Conservation (phyloP, 768 basidiomycete species). For the Suillus cothurnatus region DNA sequence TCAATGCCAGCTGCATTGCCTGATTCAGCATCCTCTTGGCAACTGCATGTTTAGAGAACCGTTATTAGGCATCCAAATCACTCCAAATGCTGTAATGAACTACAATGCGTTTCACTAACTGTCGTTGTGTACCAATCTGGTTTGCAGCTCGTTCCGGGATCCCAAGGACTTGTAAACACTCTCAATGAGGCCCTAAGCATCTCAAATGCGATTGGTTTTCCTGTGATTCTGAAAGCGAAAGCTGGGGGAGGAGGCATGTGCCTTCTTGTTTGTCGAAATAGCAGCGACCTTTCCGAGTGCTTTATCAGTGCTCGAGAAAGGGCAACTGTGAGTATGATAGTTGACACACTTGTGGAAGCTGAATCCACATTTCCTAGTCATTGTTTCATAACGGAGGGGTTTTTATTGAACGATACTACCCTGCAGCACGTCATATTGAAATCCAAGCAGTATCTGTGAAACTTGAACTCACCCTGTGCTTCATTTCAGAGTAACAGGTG, state of each 20-base stretch:
- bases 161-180: conserved; percentile 45
- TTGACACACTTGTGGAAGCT: background rate
- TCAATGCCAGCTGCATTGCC: conserved; percentile 9
- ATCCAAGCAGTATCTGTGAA: conserved; percentile 44
- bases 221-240: conserved; percentile 67
- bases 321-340: conserved; percentile 43
- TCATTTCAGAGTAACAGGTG: conserved; percentile 40
- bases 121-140: conserved; percentile 27
- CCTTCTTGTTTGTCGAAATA: conserved; percentile 52
- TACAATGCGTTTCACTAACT: conserved; percentile 27
- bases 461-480: background rate
- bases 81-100: background rate
- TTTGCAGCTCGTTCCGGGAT: conserved; percentile 59
- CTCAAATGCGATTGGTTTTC: conserved; percentile 51
- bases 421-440: conserved; percentile 62
- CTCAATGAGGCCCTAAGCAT: conserved; percentile 43
- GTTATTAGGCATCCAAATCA: background rate
- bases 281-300: conserved; percentile 37
- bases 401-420: conserved; percentile 63
- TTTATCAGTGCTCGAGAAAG: conserved; percentile 42
- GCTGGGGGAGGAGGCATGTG: conserved; percentile 75
- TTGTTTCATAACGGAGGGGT: conserved; percentile 54
- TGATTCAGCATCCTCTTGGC: conserved; percentile 19
- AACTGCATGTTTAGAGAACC: conserved; percentile 9
- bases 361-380: conserved; percentile 27